Evolutionary conservation across 1,284 basidiomycete genomes (phyloP), one percentile per base, ranked within the genome.

Genomic region (Vanrija pseudolonga): DNA sequence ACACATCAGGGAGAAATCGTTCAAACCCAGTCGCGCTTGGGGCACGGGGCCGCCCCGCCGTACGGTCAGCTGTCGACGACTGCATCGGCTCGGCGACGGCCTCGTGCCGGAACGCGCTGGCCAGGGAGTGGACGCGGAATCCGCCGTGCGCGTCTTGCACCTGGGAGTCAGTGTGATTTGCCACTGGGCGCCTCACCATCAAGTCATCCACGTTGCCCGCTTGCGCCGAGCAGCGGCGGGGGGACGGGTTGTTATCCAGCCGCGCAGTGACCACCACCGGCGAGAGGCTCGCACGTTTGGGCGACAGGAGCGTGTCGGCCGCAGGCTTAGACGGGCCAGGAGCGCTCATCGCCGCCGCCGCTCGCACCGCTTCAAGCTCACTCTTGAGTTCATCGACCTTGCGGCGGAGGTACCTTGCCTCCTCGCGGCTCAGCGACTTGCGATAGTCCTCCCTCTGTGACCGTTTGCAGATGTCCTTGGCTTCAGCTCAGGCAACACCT

Each of bases 381-480:
- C 14, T 4, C 20, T 71, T 65, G 4, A 71, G 56, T 32, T 63
- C 60, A 6, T 57, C 58, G 2, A 71, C 57, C 6, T 65, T 51
- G 3, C 52, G 47, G 5, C 64, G 60, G 6, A 71, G 56, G 9
- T 58, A 61, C 18, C 62, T 59, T 14, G 66, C 66, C 28, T 67
- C 62, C 43, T 59, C 53, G 15, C 61, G 56, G 3, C 64, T 64
- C 0, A 65, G 56, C 0, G 63, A 56, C 42, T 63, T 67, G n/a
- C 69, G 62, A 41, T 59, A 60, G 53, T 71, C 69, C n/a, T 55
- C 52, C 12, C 56, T 52, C 8, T 43, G n/a, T 18, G 57, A 57
- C 62, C 65, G 69, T 4, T 50, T 48, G 45, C 69, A 71, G 17
- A 64, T 64, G 56, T 68, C 66, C 67, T 68, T 41, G 3, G 17